These are phyloP conservation scores for Ogataea salicorniae DNA, from an alignment of 805 yeast species.

Conservation along the genomic window DNA sequence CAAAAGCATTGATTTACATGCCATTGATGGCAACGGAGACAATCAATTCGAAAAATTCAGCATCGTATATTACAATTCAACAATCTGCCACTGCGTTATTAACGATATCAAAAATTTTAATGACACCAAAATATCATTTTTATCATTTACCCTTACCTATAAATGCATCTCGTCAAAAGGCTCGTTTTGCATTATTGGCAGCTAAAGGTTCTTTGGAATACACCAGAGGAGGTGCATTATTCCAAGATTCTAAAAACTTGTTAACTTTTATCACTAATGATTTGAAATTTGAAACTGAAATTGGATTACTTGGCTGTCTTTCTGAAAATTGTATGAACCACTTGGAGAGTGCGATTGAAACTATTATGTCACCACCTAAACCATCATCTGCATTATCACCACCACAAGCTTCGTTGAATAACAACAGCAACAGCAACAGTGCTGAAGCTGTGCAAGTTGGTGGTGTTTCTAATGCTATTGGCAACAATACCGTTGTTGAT, in stretches of 20 bases:
- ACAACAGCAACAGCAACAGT: not conserved
- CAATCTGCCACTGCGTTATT: constrained; percentile 62
- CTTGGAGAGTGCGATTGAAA: constrained; percentile 54
- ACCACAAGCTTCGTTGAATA: not conserved
- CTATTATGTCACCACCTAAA: constrained; percentile 53
- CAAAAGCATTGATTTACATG: constrained; percentile 58
- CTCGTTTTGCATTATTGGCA: constrained; percentile 57
- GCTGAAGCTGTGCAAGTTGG: too few relatives aligned
- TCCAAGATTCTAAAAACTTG: constrained; percentile 60
- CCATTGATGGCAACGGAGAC: constrained; percentile 51
- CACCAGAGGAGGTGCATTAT: constrained; percentile 75
- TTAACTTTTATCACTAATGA: constrained; percentile 46
- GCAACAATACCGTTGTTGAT: constrained; percentile 3
- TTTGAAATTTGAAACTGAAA: constrained; percentile 45
- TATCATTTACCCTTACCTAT: constrained; percentile 57
- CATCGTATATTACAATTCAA: constrained; percentile 63
- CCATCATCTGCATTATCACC: constrained; percentile 5
- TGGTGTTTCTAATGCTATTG: not conserved
- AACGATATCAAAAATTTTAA: constrained; percentile 40
- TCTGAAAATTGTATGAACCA: constrained; percentile 51
- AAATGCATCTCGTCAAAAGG: constrained; percentile 56
- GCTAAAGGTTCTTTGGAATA: constrained; percentile 79
- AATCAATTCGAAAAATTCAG: constrained; percentile 35
- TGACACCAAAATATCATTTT: constrained; percentile 33
- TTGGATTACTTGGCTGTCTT: constrained; percentile 57